A percentile compares a stretch with the other conserved stretches of the same genome.
These are phyloP conservation scores for Euphorbia lathyris DNA, from an alignment of 345 rosid genomes.

Conservation along the genomic window DNA sequence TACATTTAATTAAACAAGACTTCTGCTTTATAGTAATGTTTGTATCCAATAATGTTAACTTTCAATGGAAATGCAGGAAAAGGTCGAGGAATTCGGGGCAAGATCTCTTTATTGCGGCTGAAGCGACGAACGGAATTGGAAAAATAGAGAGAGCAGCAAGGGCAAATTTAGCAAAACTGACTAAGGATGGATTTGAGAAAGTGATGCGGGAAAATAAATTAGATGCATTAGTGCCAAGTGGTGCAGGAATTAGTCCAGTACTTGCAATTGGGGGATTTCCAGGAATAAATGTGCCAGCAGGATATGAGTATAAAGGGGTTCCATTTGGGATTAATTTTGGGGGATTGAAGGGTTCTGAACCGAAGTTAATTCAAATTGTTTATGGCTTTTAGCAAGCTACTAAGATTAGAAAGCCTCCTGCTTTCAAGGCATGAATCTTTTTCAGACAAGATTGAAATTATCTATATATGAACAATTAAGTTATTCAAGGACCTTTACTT, in stretches of 20 bases:
- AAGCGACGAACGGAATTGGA: slow-evolving; percentile 1
- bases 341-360: slow-evolving; percentile 60
- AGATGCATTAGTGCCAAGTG: slow-evolving; percentile 47
- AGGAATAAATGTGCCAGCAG: slow-evolving; percentile 64
- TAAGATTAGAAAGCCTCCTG: slow-evolving; percentile 52
- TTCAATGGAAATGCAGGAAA: slow-evolving; percentile 39
- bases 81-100: slow-evolving; percentile 47
- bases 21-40: no score
- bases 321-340: slow-evolving; percentile 69
- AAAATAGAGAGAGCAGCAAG: no score
- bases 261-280: slow-evolving; percentile 70
- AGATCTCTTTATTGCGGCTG: slow-evolving; percentile 6
- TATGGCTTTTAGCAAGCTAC: slow-evolving; percentile 71
- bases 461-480: no score
- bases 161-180: not conserved
- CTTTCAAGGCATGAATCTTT: no score
- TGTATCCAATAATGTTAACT: no score
- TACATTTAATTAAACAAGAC: no score
- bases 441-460: no score
- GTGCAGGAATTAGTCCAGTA: slow-evolving; percentile 9
- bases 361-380: slow-evolving; percentile 63
- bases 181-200: slow-evolving; percentile 19
- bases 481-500: no score
- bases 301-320: slow-evolving; percentile 40
- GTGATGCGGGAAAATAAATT: slow-evolving; percentile 23